phyloP scores from a whole-genome alignment of 179 eudicot species.

The Carnegiea gigantea region DNA sequence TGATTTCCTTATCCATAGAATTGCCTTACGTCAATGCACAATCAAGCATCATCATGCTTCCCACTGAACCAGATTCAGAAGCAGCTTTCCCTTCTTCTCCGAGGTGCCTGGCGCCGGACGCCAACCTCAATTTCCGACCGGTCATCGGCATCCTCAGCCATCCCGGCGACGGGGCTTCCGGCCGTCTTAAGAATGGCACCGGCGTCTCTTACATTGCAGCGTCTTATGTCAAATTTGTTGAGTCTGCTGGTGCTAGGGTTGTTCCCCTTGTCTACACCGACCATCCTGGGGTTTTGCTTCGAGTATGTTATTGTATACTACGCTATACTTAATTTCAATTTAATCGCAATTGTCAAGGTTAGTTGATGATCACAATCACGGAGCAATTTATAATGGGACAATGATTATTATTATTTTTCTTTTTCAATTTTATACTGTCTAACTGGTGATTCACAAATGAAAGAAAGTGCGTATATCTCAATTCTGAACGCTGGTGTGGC shows the following conservation, averaged over 20 bases:
- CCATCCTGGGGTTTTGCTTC: slow-evolving; percentile 47
- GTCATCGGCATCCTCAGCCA: slow-evolving; percentile 81
- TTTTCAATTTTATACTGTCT: background rate
- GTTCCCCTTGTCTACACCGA: slow-evolving; percentile 84
- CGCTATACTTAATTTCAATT: background rate
- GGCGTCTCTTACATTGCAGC: slow-evolving; percentile 79
- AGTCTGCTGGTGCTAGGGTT: slow-evolving; percentile 90
- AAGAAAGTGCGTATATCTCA: background rate
- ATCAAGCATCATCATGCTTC: slow-evolving; percentile 44
- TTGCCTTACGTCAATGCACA: slow-evolving; percentile 30
- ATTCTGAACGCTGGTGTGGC: too few relatives aligned
- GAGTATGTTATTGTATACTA: slow-evolving; percentile 30
- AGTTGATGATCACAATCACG: background rate
- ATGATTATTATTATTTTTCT: background rate
- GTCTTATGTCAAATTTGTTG: slow-evolving; percentile 88
- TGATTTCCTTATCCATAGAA: background rate
- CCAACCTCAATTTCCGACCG: slow-evolving; percentile 66
- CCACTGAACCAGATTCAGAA: slow-evolving; percentile 21
- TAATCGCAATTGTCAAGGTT: background rate
- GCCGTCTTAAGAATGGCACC: slow-evolving; percentile 59
- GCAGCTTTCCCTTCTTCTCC: slow-evolving; percentile 9
- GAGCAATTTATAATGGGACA: background rate
- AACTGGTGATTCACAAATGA: background rate
- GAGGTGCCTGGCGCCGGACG: slow-evolving; percentile 54
- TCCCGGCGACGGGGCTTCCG: slow-evolving; percentile 98